phyloP scores from a whole-genome alignment of 2,329 filamentous ascomycete species.

The Sporothrix schenckii region DNA sequence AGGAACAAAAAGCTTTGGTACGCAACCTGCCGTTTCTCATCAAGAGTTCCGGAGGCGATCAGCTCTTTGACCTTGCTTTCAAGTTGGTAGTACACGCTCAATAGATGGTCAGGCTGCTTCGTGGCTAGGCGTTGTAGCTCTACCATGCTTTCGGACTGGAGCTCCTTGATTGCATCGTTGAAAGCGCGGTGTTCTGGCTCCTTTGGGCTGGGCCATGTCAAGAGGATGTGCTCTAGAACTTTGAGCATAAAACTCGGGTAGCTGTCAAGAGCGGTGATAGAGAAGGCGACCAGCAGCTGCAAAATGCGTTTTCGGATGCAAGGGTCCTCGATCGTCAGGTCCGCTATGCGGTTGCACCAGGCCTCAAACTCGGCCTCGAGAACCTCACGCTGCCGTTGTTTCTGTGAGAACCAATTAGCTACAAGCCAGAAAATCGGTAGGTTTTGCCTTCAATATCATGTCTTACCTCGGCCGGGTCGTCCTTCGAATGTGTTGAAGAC shows the following conservation, averaged over 20 bases:
- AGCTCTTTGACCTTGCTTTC: conserved; percentile 82
- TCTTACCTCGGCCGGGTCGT: conserved; percentile 31
- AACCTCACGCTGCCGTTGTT: conserved; percentile 56
- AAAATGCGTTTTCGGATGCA: conserved; percentile 79
- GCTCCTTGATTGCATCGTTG: conserved; percentile 85
- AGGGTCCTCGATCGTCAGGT: conserved; percentile 78
- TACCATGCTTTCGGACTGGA: conserved; percentile 81
- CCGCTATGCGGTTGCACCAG: conserved; percentile 73
- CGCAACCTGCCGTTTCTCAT: conserved; percentile 82
- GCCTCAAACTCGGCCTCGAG: conserved; percentile 67
- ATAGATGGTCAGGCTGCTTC: conserved; percentile 87
- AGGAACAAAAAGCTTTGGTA: conserved; percentile 92
- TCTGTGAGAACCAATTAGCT: conserved; percentile 50
- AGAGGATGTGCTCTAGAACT: conserved; percentile 86
- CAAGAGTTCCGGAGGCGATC: conserved; percentile 69
- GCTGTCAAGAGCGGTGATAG: conserved; percentile 75
- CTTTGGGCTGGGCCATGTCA: conserved; percentile 69
- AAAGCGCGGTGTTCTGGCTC: conserved; percentile 72
- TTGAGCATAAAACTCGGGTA: conserved; percentile 82
- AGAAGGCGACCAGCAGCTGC: conserved; percentile 81
- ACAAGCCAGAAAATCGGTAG: too few species aligned
- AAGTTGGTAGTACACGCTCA: conserved; percentile 84
- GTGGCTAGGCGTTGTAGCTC: conserved; percentile 87
- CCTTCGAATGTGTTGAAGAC: conserved; percentile 28
- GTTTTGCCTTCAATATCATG: background rate